Evolutionary conservation across 31 red algal genomes (phyloP).

Genomic region (Odonthalia washingtoniensis): DNA sequence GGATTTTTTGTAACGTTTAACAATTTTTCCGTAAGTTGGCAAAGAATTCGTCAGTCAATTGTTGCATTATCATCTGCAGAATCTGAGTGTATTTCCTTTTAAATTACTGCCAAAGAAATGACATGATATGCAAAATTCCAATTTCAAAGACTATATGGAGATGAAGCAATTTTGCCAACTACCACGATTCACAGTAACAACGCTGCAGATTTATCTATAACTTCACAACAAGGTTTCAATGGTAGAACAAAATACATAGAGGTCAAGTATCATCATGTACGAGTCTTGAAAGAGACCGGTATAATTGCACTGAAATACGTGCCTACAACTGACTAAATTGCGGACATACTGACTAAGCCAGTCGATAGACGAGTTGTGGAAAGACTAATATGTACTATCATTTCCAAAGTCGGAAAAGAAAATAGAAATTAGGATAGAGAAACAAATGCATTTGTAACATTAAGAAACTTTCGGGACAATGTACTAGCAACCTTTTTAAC

Average conservation of each 20-base stretch:
- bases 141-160: neutral
- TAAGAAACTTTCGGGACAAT: too few species aligned
- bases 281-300: too few species aligned
- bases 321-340: too few species aligned
- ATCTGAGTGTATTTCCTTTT: constrained; percentile 40
- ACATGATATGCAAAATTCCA: neutral
- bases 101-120: neutral
- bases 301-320: too few species aligned
- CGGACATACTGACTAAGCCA: too few species aligned
- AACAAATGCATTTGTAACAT: too few species aligned
- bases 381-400: too few species aligned
- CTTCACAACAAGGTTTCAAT: neutral
- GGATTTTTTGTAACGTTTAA: neutral
- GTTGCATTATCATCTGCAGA: constrained; percentile 44
- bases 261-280: neutral
- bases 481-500: too few species aligned
- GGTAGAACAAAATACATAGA: neutral
- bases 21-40: constrained; percentile 10
- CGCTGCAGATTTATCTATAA: neutral
- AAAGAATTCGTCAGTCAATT: constrained; percentile 5
- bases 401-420: too few species aligned
- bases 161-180: neutral
- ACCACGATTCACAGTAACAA: neutral
- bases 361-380: too few species aligned
- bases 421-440: too few species aligned